phyloP scores from a whole-genome alignment of 768 basidiomycete genomes.

The Podaxis pistillaris region DNA sequence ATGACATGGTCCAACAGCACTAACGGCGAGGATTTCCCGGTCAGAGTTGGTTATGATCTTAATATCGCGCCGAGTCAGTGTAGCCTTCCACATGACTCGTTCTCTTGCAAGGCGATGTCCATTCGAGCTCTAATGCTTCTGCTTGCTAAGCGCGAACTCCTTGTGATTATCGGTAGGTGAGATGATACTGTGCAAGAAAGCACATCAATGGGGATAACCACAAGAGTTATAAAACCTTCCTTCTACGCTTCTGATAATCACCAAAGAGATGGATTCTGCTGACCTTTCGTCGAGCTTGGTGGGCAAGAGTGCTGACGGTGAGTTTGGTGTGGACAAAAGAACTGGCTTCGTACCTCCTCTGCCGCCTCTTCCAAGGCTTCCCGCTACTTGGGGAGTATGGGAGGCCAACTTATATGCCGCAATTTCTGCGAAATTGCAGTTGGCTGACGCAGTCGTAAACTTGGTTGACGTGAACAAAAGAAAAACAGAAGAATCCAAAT shows the following conservation, averaged over 20 bases:
- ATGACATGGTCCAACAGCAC: too few relatives aligned
- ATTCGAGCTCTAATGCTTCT: neutral
- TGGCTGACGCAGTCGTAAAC: slow-evolving; percentile 49
- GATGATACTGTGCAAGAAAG: too few relatives aligned
- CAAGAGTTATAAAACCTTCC: too few relatives aligned
- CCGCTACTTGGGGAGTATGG: slow-evolving; percentile 65
- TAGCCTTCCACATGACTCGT: too few relatives aligned
- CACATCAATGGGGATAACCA: too few relatives aligned
- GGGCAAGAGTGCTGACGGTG: neutral
- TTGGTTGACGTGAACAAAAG: slow-evolving; percentile 32
- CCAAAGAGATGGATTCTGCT: neutral
- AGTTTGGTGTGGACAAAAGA: slow-evolving; percentile 85
- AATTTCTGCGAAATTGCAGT: slow-evolving; percentile 42
- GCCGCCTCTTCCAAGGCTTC: slow-evolving; percentile 64
- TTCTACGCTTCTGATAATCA: too few relatives aligned
- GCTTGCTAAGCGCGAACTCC: neutral
- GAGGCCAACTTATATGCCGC: slow-evolving; percentile 57
- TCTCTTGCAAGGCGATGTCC: too few relatives aligned
- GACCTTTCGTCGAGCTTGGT: neutral
- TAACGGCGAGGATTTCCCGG: too few relatives aligned
- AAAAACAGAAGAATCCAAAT: slow-evolving; percentile 23
- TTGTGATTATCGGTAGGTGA: neutral
- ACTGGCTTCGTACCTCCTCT: slow-evolving; percentile 90
- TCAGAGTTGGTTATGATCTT: too few relatives aligned
- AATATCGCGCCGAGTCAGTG: too few relatives aligned